A percentile compares a stretch with the other conserved stretches of the same genome.
Conservation (phyloP, 345 rosid genomes). For the Clausena lansium region DNA sequence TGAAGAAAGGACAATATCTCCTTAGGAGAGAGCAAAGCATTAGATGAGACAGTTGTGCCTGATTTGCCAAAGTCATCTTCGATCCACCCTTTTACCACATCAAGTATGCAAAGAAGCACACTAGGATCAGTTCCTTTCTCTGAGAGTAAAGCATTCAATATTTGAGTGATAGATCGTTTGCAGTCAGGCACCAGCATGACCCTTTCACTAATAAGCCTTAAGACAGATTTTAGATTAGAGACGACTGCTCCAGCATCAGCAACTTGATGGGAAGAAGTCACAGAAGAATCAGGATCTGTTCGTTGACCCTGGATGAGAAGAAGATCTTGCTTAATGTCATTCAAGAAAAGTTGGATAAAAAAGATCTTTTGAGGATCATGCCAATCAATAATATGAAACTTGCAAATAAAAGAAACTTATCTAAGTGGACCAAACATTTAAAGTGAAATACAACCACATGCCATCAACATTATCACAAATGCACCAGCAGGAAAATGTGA, state of each 20-base stretch:
- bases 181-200: constrained; percentile 88
- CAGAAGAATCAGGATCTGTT: constrained; percentile 83
- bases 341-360: constrained; percentile 1
- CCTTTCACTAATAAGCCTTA: constrained; percentile 79
- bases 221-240: constrained; percentile 70
- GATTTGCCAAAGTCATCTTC: constrained; percentile 75
- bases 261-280: constrained; percentile 83
- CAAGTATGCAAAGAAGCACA: constrained; percentile 89
- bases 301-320: constrained; percentile 68
- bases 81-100: constrained; percentile 85
- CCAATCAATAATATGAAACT: background rate
- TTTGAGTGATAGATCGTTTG: constrained; percentile 75
- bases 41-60: constrained; percentile 48
- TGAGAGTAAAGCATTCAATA: constrained; percentile 75
- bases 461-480: background rate
- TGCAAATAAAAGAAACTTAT: background rate
- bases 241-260: constrained; percentile 83
- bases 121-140: constrained; percentile 93
- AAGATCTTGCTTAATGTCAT: constrained; percentile 19
- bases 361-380: background rate
- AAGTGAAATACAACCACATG: background rate
- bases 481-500: background rate
- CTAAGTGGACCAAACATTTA: background rate
- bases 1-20: constrained; percentile 81
- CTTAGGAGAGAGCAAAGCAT: constrained; percentile 63